A percentile compares a stretch with the other conserved stretches of the same genome.
Conservation (phyloP, 2,329 filamentous ascomycete species). For the Alternaria arbusti region DNA sequence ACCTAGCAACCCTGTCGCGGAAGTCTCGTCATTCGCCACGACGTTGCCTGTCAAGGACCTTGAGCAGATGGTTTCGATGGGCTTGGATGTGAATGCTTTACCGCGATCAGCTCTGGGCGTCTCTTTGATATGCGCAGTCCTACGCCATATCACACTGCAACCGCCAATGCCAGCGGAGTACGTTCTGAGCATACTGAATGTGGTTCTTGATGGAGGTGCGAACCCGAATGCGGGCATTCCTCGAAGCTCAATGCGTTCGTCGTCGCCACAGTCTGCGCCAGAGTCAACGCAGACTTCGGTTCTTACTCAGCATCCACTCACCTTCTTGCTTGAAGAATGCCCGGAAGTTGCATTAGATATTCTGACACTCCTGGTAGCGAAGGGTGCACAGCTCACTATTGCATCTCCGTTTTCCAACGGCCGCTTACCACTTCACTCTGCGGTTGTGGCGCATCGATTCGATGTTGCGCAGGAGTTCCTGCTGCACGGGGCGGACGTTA, state of each 20-base stretch:
- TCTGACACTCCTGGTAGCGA: constrained; percentile 27
- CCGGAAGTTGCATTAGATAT: constrained; percentile 29
- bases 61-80: constrained; percentile 30
- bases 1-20: constrained; percentile 6
- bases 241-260: constrained; percentile 12
- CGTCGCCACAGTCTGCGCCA: constrained; percentile 13
- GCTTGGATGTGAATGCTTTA: constrained; percentile 29
- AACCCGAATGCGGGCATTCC: constrained; percentile 28
- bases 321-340: constrained; percentile 33
- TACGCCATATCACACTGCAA: constrained; percentile 24
- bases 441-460: constrained; percentile 30
- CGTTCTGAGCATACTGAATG: constrained; percentile 23
- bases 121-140: constrained; percentile 32
- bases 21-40: constrained; percentile 19
- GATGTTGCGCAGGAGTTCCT: constrained; percentile 36
- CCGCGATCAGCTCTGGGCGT: constrained; percentile 20
- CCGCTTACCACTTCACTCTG: constrained; percentile 37
- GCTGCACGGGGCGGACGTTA: constrained; percentile 19
- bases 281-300: constrained; percentile 10
- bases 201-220: constrained; percentile 22
- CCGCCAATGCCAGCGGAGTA: constrained; percentile 24
- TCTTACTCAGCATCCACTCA: constrained; percentile 26
- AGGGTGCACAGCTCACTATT: constrained; percentile 25
- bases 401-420: constrained; percentile 31
- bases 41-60: constrained; percentile 31